phyloP scores from a whole-genome alignment of 202 grass and related monocot genomes.

The Cymbopogon flexuosus region DNA sequence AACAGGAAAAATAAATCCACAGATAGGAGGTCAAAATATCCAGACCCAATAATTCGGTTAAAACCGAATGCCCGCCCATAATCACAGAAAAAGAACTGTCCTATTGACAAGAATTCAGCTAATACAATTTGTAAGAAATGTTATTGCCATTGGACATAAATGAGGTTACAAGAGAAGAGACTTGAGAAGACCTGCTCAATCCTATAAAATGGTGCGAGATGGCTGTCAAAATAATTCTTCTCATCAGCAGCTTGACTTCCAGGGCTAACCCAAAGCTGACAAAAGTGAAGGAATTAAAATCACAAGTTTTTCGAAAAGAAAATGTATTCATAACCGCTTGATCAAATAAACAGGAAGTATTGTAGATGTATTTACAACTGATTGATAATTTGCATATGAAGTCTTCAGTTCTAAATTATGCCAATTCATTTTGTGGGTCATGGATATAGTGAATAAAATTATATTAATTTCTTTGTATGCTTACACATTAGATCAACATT shows the following conservation, averaged over 20 bases:
- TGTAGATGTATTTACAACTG: constrained; percentile 10
- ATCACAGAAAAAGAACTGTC: constrained; percentile 16
- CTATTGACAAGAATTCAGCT: neutral
- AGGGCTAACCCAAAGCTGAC: constrained; percentile 90
- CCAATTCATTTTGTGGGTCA: neutral
- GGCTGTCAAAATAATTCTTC: constrained; percentile 88
- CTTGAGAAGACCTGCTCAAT: constrained; percentile 74
- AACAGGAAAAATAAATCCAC: constrained; percentile 15
- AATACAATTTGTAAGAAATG: constrained; percentile 14
- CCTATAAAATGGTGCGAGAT: constrained; percentile 97
- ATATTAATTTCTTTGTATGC: too few species aligned
- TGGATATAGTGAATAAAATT: neutral
- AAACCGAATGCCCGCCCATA: neutral
- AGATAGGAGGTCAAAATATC: constrained; percentile 3
- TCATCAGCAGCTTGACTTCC: constrained; percentile 67
- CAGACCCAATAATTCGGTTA: neutral
- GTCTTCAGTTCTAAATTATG: neutral
- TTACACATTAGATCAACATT: neutral
- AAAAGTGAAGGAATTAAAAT: constrained; percentile 31
- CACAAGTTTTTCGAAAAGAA: neutral
- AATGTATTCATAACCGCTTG: neutral
- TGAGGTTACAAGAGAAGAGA: neutral
- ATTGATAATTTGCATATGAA: neutral
- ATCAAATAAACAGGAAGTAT: neutral
- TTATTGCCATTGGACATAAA: constrained; percentile 20